Base-by-base conservation (phyloP, 129 eudicot species). In the Lactuca sativa region DNA sequence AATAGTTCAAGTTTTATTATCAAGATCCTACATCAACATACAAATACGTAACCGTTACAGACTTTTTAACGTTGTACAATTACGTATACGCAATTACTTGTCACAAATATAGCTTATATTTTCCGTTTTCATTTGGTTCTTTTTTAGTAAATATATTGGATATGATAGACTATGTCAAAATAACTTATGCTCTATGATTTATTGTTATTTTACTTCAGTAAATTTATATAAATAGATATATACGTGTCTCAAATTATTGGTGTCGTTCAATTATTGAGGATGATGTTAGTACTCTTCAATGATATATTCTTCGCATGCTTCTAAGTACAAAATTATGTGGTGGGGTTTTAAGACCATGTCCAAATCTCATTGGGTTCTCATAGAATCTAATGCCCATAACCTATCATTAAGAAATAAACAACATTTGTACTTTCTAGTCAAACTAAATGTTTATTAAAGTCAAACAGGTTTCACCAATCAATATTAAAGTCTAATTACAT, bases 321-420 rank as follows among this genome's bases (percentile, higher is more conserved):
- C 62, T 16, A 68, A 54, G 64, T 63, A 73, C 71, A 73, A 53
- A 38, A 25, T 52, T 73, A 9, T 9, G 64, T 63, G 77, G 64
- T 73, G 71, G 71, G 78, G 43, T 69, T 68, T 73, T 52, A 34
- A 48, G 64, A 52, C 63, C 63, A 73, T 52, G 77, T 73, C 41
- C 37, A 72, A 62, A 72, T 72, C 77, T 72, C 31, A 49, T 18
- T 71, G 68, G 49, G 76, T 71, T 60, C 70, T 25, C 13, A 51
- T 7, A 64, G 71, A 55, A 74, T 74, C 78, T 74, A 64, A 30
- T 64, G 78, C 71, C 78, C 78, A 74, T 74, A 33, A 64, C 70
- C 65, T 64, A 74, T 54, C 41, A 53, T 74, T 54, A 63, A 1
- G 14, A 47, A 47, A 47, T 47, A 47, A 47, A 47, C 52, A 47